A percentile compares a stretch with the other conserved stretches of the same genome.
phyloP scores from a whole-genome alignment of 306 rosid genomes.

The Quercus alba region DNA sequence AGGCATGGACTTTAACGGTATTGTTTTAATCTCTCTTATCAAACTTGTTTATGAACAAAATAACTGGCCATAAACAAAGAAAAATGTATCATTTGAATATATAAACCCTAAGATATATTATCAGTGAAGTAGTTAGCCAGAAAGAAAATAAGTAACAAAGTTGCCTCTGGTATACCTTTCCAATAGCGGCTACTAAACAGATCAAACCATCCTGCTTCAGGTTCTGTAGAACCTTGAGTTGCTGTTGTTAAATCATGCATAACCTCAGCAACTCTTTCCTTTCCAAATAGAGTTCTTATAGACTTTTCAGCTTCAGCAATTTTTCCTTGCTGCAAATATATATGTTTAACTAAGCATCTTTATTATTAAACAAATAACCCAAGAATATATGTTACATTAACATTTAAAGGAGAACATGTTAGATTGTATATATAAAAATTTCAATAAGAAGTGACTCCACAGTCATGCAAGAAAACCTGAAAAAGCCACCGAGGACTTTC shows the following conservation, averaged over 20 bases:
- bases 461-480: constrained; percentile 56
- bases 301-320: constrained; percentile 74
- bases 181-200: constrained; percentile 86
- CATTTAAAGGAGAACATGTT: not conserved
- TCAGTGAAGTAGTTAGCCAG: not conserved
- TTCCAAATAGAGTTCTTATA: constrained; percentile 65
- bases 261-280: constrained; percentile 74
- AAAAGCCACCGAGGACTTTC: constrained; percentile 98
- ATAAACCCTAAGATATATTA: not conserved
- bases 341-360: constrained; percentile 9
- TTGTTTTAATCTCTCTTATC: constrained; percentile 2
- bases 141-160: constrained; percentile 3
- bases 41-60: not conserved
- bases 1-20: not conserved
- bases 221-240: constrained; percentile 77
- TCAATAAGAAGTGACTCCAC: constrained; percentile 12
- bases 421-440: constrained; percentile 4
- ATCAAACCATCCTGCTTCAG: constrained; percentile 98
- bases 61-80: constrained; percentile 4
- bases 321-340: constrained; percentile 80
- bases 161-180: constrained; percentile 54
- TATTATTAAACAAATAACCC: not conserved
- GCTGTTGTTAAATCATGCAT: constrained; percentile 59
- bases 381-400: constrained; percentile 12
- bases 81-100: not conserved